A percentile compares a stretch with the other conserved stretches of the same genome.
Evolutionary conservation across 73 alveolate genomes (phyloP).

Genomic region (Paramecium sonneborni): DNA sequence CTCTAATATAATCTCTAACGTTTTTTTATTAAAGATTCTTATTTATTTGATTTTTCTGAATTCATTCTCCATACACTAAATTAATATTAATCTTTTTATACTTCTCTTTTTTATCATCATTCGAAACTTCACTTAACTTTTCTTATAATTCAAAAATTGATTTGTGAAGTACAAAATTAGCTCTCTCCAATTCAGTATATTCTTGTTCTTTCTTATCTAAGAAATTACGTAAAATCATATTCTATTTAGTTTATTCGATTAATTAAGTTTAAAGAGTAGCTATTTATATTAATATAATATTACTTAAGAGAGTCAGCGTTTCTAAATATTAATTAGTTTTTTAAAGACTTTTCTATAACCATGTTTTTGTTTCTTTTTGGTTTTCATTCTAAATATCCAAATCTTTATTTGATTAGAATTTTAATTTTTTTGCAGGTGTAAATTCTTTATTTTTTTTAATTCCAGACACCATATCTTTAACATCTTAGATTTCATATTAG

Average conservation of each 20-base stretch:
- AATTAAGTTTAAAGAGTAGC: neutral
- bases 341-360: neutral
- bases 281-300: neutral
- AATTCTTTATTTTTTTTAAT: neutral
- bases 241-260: slow-evolving; percentile 31
- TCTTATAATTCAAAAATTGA: slow-evolving; percentile 30
- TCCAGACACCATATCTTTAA: neutral
- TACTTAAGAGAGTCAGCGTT: neutral
- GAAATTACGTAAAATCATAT: slow-evolving; percentile 9
- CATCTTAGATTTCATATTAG: neutral
- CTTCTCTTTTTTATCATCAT: neutral
- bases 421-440: neutral
- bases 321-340: slow-evolving; percentile 21
- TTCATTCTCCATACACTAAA: slow-evolving; percentile 17
- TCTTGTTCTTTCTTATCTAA: slow-evolving; percentile 22
- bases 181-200: slow-evolving; percentile 17
- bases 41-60: neutral
- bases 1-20: neutral
- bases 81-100: neutral
- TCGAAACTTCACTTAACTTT: neutral
- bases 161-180: slow-evolving; percentile 1
- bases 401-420: neutral
- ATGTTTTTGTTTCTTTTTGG: neutral
- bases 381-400: neutral
- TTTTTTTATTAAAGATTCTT: slow-evolving; percentile 2